phyloP scores from a whole-genome alignment of 148 eudicot species.

The Vaccinium vitisidaea region DNA sequence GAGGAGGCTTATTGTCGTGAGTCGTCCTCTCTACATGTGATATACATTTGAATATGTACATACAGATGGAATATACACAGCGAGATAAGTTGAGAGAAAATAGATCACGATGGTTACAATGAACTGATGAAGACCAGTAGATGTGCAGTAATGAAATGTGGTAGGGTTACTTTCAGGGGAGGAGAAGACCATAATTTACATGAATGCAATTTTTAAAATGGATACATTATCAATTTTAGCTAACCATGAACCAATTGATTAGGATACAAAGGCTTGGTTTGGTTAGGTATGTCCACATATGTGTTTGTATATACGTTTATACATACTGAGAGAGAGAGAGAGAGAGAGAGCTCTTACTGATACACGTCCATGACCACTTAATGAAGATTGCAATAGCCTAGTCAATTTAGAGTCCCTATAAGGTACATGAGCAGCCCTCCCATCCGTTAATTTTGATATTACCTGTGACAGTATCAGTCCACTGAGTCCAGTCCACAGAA shows the following conservation, averaged over 20 bases:
- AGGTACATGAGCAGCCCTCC: constrained; percentile 82
- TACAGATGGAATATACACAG: not conserved
- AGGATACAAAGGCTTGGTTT: not conserved
- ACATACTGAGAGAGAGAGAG: not conserved
- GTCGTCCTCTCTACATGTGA: not conserved
- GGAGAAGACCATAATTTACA: not conserved
- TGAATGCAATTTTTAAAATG: not conserved
- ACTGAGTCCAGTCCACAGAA: not conserved
- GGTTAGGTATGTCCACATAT: not conserved
- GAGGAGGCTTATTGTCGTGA: constrained; percentile 4
- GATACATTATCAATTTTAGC: not conserved
- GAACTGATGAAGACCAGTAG: not conserved
- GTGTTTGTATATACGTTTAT: not conserved
- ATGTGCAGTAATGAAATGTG: not conserved
- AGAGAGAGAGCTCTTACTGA: constrained; percentile 58
- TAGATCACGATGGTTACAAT: not conserved
- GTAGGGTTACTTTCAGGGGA: not conserved
- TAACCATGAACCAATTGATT: not conserved
- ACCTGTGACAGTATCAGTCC: constrained; percentile 48
- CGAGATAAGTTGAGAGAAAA: not conserved
- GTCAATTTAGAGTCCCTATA: constrained; percentile 96
- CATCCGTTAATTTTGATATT: constrained; percentile 93
- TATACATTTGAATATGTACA: not conserved
- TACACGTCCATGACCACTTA: constrained; percentile 98
- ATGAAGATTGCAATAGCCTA: constrained; percentile 93